Percentiles rank a stretch among this genome's conserved stretches.
Evolutionary conservation across 306 rosid species (phyloP).

Genomic region (Styphnolobium japonicum): DNA sequence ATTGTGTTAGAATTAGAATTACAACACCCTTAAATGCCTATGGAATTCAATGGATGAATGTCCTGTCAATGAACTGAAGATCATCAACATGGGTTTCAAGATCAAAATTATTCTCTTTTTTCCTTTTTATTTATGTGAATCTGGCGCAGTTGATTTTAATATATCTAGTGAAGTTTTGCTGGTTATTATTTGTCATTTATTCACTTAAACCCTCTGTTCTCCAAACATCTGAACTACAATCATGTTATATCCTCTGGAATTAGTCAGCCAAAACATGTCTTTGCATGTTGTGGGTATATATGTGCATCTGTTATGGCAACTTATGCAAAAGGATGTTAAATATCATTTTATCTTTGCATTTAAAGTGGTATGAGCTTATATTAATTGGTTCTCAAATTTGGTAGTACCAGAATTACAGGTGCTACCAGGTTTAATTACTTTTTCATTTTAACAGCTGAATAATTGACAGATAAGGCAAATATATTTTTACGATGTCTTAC

Average conservation of each 20-base stretch:
- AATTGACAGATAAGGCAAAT: neutral
- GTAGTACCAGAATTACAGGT: neutral
- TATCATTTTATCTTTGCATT: neutral
- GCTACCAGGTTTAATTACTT: neutral
- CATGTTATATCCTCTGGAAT: neutral
- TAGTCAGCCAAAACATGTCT: neutral
- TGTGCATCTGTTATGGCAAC: neutral
- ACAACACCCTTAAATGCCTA: neutral
- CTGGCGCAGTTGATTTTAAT: neutral
- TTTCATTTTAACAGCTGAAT: neutral
- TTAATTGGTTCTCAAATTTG: neutral
- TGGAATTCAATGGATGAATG: neutral
- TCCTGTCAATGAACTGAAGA: neutral
- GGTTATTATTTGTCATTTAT: neutral
- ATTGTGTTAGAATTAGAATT: neutral
- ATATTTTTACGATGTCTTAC: neutral
- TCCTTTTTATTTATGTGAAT: neutral
- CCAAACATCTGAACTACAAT: neutral
- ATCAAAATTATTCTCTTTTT: neutral
- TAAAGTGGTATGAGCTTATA: neutral
- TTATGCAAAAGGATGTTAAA: neutral
- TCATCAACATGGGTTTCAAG: neutral
- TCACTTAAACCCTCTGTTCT: neutral
- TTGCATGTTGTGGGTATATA: neutral
- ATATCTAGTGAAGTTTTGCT: neutral